Evolutionary conservation across 2,329 filamentous ascomycete genomes (phyloP).

Genomic region (Hypoxylon sp.): DNA sequence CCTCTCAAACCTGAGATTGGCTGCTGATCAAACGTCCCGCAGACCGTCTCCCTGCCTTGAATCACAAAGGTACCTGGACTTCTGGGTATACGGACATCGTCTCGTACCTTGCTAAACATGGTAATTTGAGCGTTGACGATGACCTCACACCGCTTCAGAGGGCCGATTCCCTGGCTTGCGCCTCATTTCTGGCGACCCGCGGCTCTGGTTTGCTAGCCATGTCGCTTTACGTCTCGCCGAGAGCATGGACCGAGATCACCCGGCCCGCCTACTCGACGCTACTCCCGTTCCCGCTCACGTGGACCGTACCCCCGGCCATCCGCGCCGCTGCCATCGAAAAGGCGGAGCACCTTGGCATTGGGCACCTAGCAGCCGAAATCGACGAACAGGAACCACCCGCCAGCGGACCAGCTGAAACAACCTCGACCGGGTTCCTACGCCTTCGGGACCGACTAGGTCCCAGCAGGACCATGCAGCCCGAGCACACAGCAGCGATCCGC

Average conservation of each 20-base stretch:
- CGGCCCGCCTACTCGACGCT: constrained; percentile 85
- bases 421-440: constrained; percentile 56
- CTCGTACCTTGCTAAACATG: constrained; percentile 64
- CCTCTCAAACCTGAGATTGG: constrained; percentile 22
- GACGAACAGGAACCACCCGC: constrained; percentile 56
- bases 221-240: constrained; percentile 88
- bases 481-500: constrained; percentile 81
- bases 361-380: constrained; percentile 74
- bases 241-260: constrained; percentile 85
- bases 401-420: constrained; percentile 53
- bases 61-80: constrained; percentile 67
- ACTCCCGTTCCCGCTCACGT: constrained; percentile 89
- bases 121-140: constrained; percentile 58
- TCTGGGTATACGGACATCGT: constrained; percentile 75
- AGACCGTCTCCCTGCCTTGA: constrained; percentile 71
- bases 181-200: constrained; percentile 80
- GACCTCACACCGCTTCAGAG: constrained; percentile 58
- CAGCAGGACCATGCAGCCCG: constrained; percentile 69
- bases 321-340: constrained; percentile 78
- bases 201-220: constrained; percentile 87
- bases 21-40: constrained; percentile 46
- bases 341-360: constrained; percentile 79
- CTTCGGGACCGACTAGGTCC: constrained; percentile 53
- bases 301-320: constrained; percentile 82
- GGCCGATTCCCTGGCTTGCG: constrained; percentile 68